Percentiles rank a stretch among this genome's conserved stretches.
These are phyloP conservation scores for Butyriboletus appendiculatus DNA, from an alignment of 1,284 basidiomycete species.

Conservation along the genomic window DNA sequence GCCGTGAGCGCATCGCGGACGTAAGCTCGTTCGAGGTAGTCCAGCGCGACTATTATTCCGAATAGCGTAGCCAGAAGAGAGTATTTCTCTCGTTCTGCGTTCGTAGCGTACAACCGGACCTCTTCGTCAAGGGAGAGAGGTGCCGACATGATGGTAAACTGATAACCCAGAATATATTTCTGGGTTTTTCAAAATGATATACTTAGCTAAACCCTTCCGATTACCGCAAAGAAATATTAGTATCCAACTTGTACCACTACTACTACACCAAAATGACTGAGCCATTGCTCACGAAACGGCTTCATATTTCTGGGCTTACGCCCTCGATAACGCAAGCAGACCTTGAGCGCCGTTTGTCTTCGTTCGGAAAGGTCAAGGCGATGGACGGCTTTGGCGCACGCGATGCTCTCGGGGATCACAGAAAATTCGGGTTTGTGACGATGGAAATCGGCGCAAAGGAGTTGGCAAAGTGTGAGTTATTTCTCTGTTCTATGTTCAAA, in stretches of 20 bases:
- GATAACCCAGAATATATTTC: not conserved
- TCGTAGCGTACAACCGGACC: conserved; percentile 85
- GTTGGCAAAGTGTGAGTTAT: conserved; percentile 64
- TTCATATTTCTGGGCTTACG: conserved; percentile 76
- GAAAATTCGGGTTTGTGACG: conserved; percentile 75
- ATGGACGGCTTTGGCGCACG: conserved; percentile 67
- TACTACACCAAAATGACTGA: conserved; percentile 20
- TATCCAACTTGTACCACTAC: not conserved
- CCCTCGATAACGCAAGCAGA: conserved; percentile 61
- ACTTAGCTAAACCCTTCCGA: conserved; percentile 9
- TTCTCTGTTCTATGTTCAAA: not conserved
- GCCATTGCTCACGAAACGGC: conserved; percentile 50
- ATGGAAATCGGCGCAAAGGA: conserved; percentile 61
- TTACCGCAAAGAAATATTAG: not conserved
- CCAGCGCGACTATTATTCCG: conserved; percentile 88
- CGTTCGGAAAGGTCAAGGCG: conserved; percentile 66
- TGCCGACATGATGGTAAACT: conserved; percentile 25
- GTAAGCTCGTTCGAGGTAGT: conserved; percentile 95
- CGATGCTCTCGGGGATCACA: conserved; percentile 64
- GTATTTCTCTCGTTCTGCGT: conserved; percentile 88
- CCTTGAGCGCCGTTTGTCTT: conserved; percentile 55
- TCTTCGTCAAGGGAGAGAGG: conserved; percentile 82
- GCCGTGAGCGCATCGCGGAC: conserved; percentile 91
- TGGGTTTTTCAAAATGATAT: too few relatives aligned
- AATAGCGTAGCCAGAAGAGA: conserved; percentile 91